Evolutionary conservation across 2,329 filamentous ascomycete species (phyloP).

Genomic region (Tolypocladium amazonense): DNA sequence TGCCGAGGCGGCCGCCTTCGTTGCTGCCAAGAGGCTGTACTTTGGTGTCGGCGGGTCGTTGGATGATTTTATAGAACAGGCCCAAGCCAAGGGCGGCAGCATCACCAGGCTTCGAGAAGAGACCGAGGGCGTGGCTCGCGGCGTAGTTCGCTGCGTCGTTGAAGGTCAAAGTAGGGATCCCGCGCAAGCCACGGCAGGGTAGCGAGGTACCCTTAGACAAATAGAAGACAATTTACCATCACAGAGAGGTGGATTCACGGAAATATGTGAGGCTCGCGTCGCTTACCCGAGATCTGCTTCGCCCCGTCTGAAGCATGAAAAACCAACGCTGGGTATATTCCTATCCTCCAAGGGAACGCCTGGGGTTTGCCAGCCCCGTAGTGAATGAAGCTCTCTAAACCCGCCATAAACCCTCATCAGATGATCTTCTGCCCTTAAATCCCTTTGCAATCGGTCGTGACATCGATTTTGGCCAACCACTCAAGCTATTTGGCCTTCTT

Average conservation of each 20-base stretch:
- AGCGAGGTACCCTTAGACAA: not conserved
- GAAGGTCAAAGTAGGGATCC: not conserved
- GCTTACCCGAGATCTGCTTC: not conserved
- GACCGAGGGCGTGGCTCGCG: conserved; percentile 48
- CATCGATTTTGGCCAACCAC: not conserved
- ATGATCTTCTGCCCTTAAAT: not conserved
- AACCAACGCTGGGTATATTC: not conserved
- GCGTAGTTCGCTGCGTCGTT: conserved; percentile 43
- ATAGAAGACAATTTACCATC: not conserved
- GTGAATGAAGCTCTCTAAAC: not conserved
- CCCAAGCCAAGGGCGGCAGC: conserved; percentile 34
- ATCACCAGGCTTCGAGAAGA: conserved; percentile 47
- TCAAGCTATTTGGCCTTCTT: conserved; percentile 23
- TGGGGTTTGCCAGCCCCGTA: not conserved
- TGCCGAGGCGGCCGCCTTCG: conserved; percentile 47
- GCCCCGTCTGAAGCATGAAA: not conserved
- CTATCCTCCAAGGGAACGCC: not conserved
- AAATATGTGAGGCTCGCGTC: not conserved
- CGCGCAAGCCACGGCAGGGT: not conserved
- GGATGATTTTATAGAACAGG: conserved; percentile 56
- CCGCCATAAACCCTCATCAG: not conserved
- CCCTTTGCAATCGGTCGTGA: not conserved
- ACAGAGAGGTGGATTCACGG: not conserved
- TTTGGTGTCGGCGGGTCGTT: conserved; percentile 78
- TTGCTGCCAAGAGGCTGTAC: conserved; percentile 71